Conservation (phyloP, 2,329 filamentous ascomycete genomes). For the Sclerotinia minor region DNA sequence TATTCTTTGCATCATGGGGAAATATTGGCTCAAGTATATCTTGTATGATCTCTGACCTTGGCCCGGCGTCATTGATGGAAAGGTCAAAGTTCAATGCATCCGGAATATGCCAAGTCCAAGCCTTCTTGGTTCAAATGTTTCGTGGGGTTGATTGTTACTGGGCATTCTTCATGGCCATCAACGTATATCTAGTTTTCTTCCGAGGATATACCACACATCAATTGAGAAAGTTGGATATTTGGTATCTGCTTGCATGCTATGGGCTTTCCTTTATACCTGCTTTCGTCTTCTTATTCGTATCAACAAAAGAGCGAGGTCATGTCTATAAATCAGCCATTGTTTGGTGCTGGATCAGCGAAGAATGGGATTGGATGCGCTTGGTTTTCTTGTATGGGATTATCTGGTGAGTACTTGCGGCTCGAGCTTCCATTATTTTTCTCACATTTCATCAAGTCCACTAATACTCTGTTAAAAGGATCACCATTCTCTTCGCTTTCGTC, state of each 20-base stretch:
- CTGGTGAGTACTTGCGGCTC: slow-evolving; percentile 47
- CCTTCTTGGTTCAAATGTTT: slow-evolving; percentile 77
- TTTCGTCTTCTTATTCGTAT: slow-evolving; percentile 52
- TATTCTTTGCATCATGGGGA: slow-evolving; percentile 59
- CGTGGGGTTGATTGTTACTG: slow-evolving; percentile 53
- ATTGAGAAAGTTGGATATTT: slow-evolving; percentile 54
- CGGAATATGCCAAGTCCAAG: slow-evolving; percentile 64
- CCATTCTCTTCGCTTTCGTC: slow-evolving; percentile 59
- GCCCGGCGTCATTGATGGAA: slow-evolving; percentile 28
- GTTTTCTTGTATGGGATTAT: slow-evolving; percentile 70
- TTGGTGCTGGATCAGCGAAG: slow-evolving; percentile 73
- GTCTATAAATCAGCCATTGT: slow-evolving; percentile 49
- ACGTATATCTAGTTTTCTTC: slow-evolving; percentile 60
- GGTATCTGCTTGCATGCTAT: slow-evolving; percentile 54
- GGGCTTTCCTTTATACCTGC: slow-evolving; percentile 54
- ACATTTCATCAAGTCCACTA: slow-evolving; percentile 33
- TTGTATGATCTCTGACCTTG: slow-evolving; percentile 54
- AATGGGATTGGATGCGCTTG: slow-evolving; percentile 71
- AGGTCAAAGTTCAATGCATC: neutral
- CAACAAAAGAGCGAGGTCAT: slow-evolving; percentile 36
- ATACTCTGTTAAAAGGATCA: slow-evolving; percentile 42
- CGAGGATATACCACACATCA: slow-evolving; percentile 51
- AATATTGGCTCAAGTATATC: slow-evolving; percentile 57
- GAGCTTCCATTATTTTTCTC: neutral
- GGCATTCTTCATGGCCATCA: slow-evolving; percentile 59